Base-by-base conservation (phyloP, 2,329 filamentous ascomycete genomes). In the Colletotrichum orchidophilum region DNA sequence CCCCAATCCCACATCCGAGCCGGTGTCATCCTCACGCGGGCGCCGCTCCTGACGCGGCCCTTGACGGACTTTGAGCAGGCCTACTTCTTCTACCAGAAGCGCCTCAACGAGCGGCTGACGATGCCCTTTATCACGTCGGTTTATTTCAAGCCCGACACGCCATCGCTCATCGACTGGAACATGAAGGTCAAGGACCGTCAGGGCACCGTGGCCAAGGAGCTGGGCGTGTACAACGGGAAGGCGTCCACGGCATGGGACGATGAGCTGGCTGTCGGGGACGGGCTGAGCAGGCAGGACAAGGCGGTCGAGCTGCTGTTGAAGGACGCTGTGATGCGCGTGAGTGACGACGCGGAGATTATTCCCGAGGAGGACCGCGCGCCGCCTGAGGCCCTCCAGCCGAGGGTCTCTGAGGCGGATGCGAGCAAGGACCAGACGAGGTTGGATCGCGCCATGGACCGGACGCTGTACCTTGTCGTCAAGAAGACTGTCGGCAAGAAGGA, bases 21-120 rank as follows among this genome's bases (percentile, higher is more conserved):
- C 69, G 93, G 94, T 74, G 87, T 98, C 71, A 90, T 98, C 75
- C 90, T 99, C 74, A 96, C 95, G 55, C 94, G 96, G 31, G 90
- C 96, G 58, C 96, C 96, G 7, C 86, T 97, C 70, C 87, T 99
- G 77, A 98, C 96, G 29, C 92, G 93, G 75, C 87, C 92, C 72
- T 91, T 96, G 64, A 93, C 93, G 39, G 87, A 94, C 13, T 98
- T 99, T 83, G 96, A 99, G 83, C 93, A 94, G 79, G 88, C 96
- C 74, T 98, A 93, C 84, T 97, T 93, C 87, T 95, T 99, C 81
- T 99, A 99, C 85, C 96, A 99, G 85, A 96, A 96, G 77, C 94
- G 96, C 15, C 88, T 99, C 72, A 97, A 98, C 82, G 96, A 99
- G 86, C 93, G 96, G 53, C 88, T 97, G 63, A 91, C 92, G 24